Evolutionary conservation across 352 stramenopile genomes (phyloP).

Genomic region (Globisporangium okanoganense): DNA sequence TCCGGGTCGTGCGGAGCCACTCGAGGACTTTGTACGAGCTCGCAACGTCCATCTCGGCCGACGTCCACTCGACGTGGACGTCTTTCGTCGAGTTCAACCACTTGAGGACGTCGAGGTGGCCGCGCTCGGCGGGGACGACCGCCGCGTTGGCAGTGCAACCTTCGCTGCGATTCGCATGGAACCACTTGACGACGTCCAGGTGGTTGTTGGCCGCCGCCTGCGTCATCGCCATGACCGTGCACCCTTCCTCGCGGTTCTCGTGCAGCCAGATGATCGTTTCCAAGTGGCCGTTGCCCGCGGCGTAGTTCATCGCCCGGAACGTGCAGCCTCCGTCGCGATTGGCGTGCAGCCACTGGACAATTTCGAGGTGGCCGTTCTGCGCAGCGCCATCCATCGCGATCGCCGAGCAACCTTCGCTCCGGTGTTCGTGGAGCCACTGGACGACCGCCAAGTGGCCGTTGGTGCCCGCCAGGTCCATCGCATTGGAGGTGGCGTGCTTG

Average conservation of each 20-base stretch:
- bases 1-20: neutral
- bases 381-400: slow-evolving; percentile 13
- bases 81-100: slow-evolving; percentile 8
- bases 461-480: neutral
- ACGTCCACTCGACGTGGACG: neutral
- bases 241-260: slow-evolving; percentile 7
- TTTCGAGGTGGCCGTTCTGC: neutral
- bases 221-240: slow-evolving; percentile 16
- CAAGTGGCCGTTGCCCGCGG: neutral
- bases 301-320: too few species aligned
- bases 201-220: neutral
- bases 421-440: slow-evolving; percentile 12
- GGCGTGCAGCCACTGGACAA: slow-evolving; percentile 1
- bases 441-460: slow-evolving; percentile 14
- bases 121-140: neutral
- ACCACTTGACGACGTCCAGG: neutral
- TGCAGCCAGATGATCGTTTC: slow-evolving; percentile 7
- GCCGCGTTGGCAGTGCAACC: neutral
- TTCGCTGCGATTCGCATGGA: neutral
- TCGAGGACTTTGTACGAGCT: neutral
- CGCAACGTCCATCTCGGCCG: neutral
- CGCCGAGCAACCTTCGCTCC: neutral
- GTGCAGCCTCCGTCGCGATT: neutral
- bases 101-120: slow-evolving; percentile 7
- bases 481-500: neutral